Evolutionary conservation across 352 stramenopile genomes (phyloP), one percentile per base, ranked within the genome.

Genomic region (Globisporangium alternatum): DNA sequence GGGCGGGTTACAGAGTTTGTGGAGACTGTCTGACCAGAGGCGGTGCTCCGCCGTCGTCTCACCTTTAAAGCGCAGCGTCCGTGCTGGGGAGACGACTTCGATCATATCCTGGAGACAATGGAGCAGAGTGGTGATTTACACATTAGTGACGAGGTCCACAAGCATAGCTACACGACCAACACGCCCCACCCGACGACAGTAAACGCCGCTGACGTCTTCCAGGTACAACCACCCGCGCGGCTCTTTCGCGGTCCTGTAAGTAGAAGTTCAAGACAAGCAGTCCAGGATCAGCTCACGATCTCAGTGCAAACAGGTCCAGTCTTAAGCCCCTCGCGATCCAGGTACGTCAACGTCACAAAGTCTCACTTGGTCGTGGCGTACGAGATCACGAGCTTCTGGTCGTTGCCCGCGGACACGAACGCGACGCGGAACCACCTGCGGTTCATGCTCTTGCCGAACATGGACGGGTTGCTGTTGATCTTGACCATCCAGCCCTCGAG

Each of bases 401-500:
- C 75, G 22, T 70, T 70, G 8, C 81, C 62, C 0, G 68, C 72
- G 0, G 76, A 65, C 5, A 86, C 74, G 28, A 86, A 89, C 47
- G 71, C 77, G 43, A 94, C 81, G 56, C 81, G 78, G 75, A 94
- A 94, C 86, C 86, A 94, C 5, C 86, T 70, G 3, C 85, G 81
- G 55, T 81, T 91, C 66, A 70, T 83, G 65, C 72, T 85, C 66
- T 90, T 90, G 61, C 83, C 82, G 37, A 94, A 94, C 68, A 92
- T 74, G 30, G 78, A 88, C 53, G 80, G 83, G 33, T 92, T 92
- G 77, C 71, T 92, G 64, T 94, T 91, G 79, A 93, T 90, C 67
- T 94, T 94, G 68, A 89, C 62, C 82, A 94, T 89, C 83, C 83
- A 94, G 33, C 86, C 86, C 66, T 94, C 86, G 31, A 92, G 75